Evolutionary conservation across 2,329 filamentous ascomycete species (phyloP).

Genomic region (Colletotrichum orbiculare): DNA sequence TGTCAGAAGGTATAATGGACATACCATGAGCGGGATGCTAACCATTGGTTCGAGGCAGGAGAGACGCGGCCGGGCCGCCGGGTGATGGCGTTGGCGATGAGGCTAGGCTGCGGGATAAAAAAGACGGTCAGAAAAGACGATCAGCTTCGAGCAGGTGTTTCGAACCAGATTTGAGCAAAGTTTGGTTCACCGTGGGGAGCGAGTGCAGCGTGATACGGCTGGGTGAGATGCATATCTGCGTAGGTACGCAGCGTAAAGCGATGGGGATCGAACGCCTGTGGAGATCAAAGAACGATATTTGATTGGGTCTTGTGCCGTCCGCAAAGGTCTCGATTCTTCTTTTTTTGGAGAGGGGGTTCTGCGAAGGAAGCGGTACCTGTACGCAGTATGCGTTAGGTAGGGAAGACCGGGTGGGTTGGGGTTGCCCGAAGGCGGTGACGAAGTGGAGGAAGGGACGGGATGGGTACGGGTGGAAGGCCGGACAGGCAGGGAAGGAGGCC

Average conservation of each 20-base stretch:
- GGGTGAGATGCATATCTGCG: not conserved
- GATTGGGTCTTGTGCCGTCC: conserved; percentile 6
- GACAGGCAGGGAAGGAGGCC: too few species aligned
- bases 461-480: too few species aligned
- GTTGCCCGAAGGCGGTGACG: conserved; percentile 15
- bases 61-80: not conserved
- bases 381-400: not conserved
- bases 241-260: not conserved
- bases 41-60: too few species aligned
- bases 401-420: conserved; percentile 5
- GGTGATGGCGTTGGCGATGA: not conserved
- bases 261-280: not conserved
- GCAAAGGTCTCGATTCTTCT: not conserved
- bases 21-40: too few species aligned
- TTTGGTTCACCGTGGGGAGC: conserved; percentile 16
- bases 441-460: not conserved
- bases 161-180: conserved; percentile 18
- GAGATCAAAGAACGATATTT: not conserved
- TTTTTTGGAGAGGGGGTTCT: too few species aligned
- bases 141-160: conserved; percentile 18
- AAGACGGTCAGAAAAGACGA: conserved; percentile 19
- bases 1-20: too few species aligned
- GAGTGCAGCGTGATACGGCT: conserved; percentile 1
- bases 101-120: conserved; percentile 14
- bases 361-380: too few species aligned